Conservation (phyloP, 768 basidiomycete genomes). For the Xerocomus spinulosus region DNA sequence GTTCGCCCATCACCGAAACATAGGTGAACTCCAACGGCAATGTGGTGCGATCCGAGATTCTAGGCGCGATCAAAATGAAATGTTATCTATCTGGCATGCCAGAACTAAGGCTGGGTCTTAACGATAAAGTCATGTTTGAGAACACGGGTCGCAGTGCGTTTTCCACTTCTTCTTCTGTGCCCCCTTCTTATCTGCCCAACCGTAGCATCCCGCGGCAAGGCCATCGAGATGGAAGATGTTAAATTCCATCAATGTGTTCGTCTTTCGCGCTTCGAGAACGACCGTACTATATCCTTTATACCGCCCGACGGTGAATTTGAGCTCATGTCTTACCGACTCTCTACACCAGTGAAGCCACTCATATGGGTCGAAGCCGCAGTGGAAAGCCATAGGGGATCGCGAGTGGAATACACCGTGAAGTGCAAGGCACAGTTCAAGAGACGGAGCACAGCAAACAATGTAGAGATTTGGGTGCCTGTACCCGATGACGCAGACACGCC, state of each 20-base stretch:
- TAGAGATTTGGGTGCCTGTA: constrained; percentile 98
- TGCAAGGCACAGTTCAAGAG: constrained; percentile 97
- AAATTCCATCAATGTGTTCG: constrained; percentile 99
- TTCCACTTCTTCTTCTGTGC: neutral
- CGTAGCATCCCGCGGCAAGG: constrained; percentile 69
- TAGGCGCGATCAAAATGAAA: constrained; percentile 99
- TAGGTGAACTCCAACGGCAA: constrained; percentile 94
- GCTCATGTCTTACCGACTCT: constrained; percentile 95
- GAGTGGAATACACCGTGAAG: constrained; percentile 96
- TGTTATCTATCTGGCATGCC: constrained; percentile 99
- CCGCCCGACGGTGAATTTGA: constrained; percentile 99
- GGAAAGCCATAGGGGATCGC: constrained; percentile 88
- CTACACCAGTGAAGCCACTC: constrained; percentile 93
- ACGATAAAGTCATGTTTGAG: constrained; percentile 99
- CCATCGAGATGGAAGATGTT: constrained; percentile 99
- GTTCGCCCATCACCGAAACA: neutral
- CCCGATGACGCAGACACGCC: constrained; percentile 98
- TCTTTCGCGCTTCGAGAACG: constrained; percentile 94
- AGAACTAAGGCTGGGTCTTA: constrained; percentile 88
- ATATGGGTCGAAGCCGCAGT: constrained; percentile 94
- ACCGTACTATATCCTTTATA: constrained; percentile 98
- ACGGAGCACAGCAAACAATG: constrained; percentile 94
- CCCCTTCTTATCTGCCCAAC: neutral
- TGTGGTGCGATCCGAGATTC: constrained; percentile 94
- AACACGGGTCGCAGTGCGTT: constrained; percentile 87